Evolutionary conservation across 2,329 filamentous ascomycete genomes (phyloP).

Genomic region (Xylariaceae sp.): DNA sequence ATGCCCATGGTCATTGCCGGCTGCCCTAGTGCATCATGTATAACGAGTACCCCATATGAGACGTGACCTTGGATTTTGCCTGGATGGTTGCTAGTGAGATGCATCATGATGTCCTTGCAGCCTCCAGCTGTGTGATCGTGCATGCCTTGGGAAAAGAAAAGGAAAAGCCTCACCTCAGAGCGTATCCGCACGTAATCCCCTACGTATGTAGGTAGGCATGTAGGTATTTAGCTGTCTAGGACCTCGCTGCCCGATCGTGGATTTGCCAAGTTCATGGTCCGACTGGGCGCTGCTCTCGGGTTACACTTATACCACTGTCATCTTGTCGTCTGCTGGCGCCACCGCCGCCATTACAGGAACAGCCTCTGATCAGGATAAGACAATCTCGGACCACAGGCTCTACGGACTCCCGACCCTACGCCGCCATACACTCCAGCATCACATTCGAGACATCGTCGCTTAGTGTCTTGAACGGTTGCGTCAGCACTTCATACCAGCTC

Average conservation of each 20-base stretch:
- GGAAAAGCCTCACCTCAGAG: slow-evolving; percentile 14
- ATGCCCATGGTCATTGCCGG: too few relatives aligned
- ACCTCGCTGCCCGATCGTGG: slow-evolving; percentile 1
- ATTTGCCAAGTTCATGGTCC: slow-evolving; percentile 16
- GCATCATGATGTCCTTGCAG: neutral
- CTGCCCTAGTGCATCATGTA: too few relatives aligned
- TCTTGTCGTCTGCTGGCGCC: slow-evolving; percentile 3
- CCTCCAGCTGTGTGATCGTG: slow-evolving; percentile 6
- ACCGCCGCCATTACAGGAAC: neutral
- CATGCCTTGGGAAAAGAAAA: slow-evolving; percentile 3
- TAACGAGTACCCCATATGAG: too few relatives aligned
- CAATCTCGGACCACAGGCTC: slow-evolving; percentile 17
- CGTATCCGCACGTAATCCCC: neutral
- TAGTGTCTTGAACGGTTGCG: neutral
- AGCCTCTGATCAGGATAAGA: slow-evolving; percentile 8
- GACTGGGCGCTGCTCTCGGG: slow-evolving; percentile 14
- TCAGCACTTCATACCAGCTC: neutral
- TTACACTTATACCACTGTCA: slow-evolving; percentile 11
- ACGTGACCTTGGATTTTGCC: too few relatives aligned
- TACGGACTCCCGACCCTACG: slow-evolving; percentile 3
- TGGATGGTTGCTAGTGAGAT: neutral
- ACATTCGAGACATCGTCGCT: slow-evolving; percentile 14
- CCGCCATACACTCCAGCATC: neutral
- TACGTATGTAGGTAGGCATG: neutral
- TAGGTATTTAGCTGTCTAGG: slow-evolving; percentile 13